Conservation (phyloP, 768 basidiomycete species). For the Termitomyces eurrhizus region DNA sequence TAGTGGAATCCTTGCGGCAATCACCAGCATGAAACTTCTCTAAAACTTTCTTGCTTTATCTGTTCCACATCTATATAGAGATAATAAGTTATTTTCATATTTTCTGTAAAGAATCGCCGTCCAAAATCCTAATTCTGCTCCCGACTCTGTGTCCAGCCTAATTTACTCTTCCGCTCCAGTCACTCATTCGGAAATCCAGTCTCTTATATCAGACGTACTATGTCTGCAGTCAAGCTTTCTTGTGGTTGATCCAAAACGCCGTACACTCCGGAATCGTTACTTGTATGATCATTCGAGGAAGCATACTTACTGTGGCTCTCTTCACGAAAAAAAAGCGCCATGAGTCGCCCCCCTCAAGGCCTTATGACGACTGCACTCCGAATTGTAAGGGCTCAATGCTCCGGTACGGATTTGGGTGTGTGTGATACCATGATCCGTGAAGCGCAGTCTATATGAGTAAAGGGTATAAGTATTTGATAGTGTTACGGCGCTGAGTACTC, state of each 20-base stretch:
- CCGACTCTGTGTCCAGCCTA: background rate
- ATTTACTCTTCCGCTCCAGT: background rate
- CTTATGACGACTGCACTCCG: no score
- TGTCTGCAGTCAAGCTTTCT: background rate
- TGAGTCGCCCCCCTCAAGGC: no score
- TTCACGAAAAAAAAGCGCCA: no score
- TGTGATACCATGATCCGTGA: background rate
- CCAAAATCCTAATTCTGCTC: background rate
- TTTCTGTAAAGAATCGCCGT: background rate
- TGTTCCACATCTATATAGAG: background rate
- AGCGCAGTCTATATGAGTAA: no score
- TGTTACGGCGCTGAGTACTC: no score
- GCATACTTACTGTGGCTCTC: background rate
- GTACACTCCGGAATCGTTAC: background rate
- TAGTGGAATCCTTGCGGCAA: background rate
- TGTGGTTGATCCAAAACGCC: background rate
- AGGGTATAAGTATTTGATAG: no score
- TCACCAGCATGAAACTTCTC: constrained; percentile 1
- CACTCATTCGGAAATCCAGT: background rate
- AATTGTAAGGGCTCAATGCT: background rate
- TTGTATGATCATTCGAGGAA: background rate
- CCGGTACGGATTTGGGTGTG: background rate
- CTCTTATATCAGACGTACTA: background rate
- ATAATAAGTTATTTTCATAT: background rate
- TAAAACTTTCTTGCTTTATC: constrained; percentile 1